Evolutionary conservation across 139 green algal genomes (phyloP).

Genomic region (Chlorella sp.): DNA sequence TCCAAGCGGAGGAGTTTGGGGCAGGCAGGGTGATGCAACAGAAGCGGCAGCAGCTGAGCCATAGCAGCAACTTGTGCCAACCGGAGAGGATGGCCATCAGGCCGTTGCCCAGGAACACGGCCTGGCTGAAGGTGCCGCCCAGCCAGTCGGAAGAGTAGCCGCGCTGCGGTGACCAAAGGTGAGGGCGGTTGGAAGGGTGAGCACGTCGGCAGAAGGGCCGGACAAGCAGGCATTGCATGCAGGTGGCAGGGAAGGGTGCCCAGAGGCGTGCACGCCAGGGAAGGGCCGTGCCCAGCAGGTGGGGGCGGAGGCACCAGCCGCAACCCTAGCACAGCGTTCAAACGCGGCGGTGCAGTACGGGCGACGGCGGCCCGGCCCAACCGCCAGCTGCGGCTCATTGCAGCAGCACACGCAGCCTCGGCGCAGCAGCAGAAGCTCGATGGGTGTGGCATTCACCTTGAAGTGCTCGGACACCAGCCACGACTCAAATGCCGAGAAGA

Average conservation of each 20-base stretch:
- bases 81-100: conserved; percentile 89
- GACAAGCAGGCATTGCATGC: no score
- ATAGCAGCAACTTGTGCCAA: not conserved
- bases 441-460: no score
- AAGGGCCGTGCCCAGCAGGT: no score
- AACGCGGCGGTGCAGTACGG: not conserved
- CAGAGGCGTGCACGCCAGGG: no score
- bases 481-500: conserved; percentile 98
- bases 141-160: conserved; percentile 88
- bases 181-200: no score
- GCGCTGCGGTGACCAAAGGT: conserved; percentile 33
- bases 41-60: no score
- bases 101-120: conserved; percentile 97
- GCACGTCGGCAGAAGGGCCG: no score
- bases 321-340: not conserved
- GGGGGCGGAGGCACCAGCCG: not conserved
- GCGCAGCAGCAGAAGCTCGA: no score
- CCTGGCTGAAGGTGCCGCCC: conserved; percentile 89
- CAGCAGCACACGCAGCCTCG: no score
- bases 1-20: no score
- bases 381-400: not conserved
- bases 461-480: conserved; percentile 71
- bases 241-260: no score
- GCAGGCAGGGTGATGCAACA: conserved; percentile 64
- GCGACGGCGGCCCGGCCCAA: no score